Conservation (phyloP, 805 yeast species). For the Ogataea wickerhamii region DNA sequence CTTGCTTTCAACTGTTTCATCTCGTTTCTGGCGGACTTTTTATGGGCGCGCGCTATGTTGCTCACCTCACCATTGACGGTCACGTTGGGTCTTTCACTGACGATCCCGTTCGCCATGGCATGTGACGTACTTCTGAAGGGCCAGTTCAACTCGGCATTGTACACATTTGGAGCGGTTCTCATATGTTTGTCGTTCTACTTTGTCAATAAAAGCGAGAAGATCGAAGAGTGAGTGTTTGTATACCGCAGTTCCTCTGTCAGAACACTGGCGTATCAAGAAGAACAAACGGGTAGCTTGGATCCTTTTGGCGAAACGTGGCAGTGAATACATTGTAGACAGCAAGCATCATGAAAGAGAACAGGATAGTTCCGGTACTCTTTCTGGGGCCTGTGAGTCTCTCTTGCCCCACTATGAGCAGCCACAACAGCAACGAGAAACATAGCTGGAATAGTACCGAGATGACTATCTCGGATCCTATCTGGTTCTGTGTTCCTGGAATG, state of each 20-base stretch:
- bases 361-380: conserved; percentile 15
- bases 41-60: conserved; percentile 95
- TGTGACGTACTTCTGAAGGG: conserved; percentile 80
- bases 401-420: conserved; percentile 34
- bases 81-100: conserved; percentile 88
- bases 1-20: conserved; percentile 65
- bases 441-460: conserved; percentile 51
- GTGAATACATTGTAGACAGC: conserved; percentile 39
- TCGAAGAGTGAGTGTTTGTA: conserved; percentile 37
- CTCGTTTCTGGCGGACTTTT: conserved; percentile 83
- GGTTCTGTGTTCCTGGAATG: conserved; percentile 64
- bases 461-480: conserved; percentile 66
- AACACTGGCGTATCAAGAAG: conserved; percentile 18
- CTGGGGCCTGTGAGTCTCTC: conserved; percentile 3
- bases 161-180: conserved; percentile 73
- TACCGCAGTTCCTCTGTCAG: conserved; percentile 1
- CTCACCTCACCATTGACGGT: conserved; percentile 93
- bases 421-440: conserved; percentile 39
- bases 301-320: conserved; percentile 43
- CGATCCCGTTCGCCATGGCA: conserved; percentile 91
- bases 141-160: conserved; percentile 55
- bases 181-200: conserved; percentile 82
- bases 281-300: conserved; percentile 47
- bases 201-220: conserved; percentile 74
- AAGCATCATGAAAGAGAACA: conserved; percentile 33